Evolutionary conservation across 2,329 filamentous ascomycete genomes (phyloP).

Genomic region (Sporothrix phasma): DNA sequence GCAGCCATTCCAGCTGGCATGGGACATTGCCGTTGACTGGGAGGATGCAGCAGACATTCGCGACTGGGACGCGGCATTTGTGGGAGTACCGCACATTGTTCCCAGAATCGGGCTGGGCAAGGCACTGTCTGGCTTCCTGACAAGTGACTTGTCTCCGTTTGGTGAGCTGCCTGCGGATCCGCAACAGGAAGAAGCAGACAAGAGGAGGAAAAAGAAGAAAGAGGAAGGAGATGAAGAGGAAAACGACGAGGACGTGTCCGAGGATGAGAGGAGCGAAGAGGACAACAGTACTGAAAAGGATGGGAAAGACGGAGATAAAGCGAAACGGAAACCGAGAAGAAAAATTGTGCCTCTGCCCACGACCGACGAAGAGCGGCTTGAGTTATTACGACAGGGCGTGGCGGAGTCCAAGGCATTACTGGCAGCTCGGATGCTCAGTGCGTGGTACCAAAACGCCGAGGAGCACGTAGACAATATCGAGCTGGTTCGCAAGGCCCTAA

Average conservation of each 20-base stretch:
- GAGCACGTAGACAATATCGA: slow-evolving; percentile 78
- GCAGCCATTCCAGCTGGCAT: slow-evolving; percentile 79
- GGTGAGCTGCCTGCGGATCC: slow-evolving; percentile 29
- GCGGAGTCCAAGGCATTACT: slow-evolving; percentile 60
- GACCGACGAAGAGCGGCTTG: slow-evolving; percentile 66
- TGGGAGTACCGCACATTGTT: slow-evolving; percentile 76
- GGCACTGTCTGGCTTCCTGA: slow-evolving; percentile 71
- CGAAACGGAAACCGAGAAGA: not conserved
- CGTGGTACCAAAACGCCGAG: slow-evolving; percentile 75
- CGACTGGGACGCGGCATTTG: slow-evolving; percentile 71
- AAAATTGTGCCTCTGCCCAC: slow-evolving; percentile 39
- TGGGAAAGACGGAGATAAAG: slow-evolving; percentile 22
- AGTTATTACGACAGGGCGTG: slow-evolving; percentile 71
- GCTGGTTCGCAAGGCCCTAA: slow-evolving; percentile 63
- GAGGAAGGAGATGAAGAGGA: not conserved
- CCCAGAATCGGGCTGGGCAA: slow-evolving; percentile 74
- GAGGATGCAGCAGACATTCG: slow-evolving; percentile 63
- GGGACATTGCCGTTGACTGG: slow-evolving; percentile 88
- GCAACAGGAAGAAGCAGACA: slow-evolving; percentile 19
- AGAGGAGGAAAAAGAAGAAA: slow-evolving; percentile 15
- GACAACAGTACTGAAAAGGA: not conserved
- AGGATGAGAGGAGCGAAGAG: not conserved
- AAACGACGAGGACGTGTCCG: not conserved
- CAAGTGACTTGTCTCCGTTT: slow-evolving; percentile 76
- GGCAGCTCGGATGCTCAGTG: slow-evolving; percentile 70